Percentiles rank a stretch among this genome's conserved stretches.
Evolutionary conservation across 1,284 basidiomycete species (phyloP).

Genomic region (Melampsora americana): DNA sequence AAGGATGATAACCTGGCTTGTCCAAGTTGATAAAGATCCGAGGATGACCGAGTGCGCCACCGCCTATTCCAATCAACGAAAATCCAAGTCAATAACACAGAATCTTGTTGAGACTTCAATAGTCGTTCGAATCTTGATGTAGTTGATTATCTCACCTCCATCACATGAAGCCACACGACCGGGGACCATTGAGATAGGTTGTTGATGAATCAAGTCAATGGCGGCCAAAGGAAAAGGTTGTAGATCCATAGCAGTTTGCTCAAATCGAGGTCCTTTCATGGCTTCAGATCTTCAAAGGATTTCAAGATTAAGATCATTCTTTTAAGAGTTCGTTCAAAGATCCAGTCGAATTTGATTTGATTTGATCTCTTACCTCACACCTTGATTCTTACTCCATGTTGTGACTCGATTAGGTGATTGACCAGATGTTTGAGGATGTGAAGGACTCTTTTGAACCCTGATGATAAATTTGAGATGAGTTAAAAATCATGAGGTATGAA

Average conservation of each 20-base stretch:
- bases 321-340: not conserved
- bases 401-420: constrained; percentile 4
- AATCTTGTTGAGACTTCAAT: not conserved
- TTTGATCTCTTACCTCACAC: not conserved
- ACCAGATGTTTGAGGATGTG: not conserved
- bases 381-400: constrained; percentile 13
- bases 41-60: constrained; percentile 92
- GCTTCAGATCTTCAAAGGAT: constrained; percentile 52
- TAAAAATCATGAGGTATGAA: not conserved
- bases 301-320: not conserved
- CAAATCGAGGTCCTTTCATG: constrained; percentile 71
- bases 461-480: not conserved
- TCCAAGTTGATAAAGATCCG: constrained; percentile 92
- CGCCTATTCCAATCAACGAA: constrained; percentile 62
- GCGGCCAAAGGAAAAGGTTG: constrained; percentile 89
- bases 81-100: not conserved
- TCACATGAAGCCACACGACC: constrained; percentile 84
- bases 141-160: constrained; percentile 66
- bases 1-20: constrained; percentile 52
- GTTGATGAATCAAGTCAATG: constrained; percentile 79
- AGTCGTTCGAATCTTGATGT: not conserved
- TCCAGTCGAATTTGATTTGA: not conserved
- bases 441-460: not conserved
- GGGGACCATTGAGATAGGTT: constrained; percentile 76
- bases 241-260: constrained; percentile 78